Conservation (phyloP, 2,329 filamentous ascomycete genomes). For the Ceratocystis colombiana region DNA sequence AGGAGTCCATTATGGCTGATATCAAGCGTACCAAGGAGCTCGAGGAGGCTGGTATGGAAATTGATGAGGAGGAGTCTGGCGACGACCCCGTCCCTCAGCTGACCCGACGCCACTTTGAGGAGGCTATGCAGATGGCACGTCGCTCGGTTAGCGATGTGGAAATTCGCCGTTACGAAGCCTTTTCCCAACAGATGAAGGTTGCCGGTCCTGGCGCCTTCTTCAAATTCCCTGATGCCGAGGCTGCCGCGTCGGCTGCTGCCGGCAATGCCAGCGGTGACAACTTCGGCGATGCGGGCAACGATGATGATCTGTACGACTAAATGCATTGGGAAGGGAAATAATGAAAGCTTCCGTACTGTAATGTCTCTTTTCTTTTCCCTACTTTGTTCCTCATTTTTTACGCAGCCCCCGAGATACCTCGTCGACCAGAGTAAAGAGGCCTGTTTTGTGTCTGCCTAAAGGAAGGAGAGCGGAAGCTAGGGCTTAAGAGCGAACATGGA, state of each 20-base stretch:
- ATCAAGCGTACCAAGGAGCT: conserved; percentile 86
- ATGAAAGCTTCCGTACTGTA: conserved; percentile 4
- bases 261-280: conserved; percentile 46
- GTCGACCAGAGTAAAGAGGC: no score
- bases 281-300: conserved; percentile 80
- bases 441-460: neutral
- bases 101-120: conserved; percentile 94
- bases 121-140: conserved; percentile 92
- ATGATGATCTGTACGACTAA: conserved; percentile 85
- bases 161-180: conserved; percentile 96
- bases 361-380: neutral
- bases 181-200: conserved; percentile 99
- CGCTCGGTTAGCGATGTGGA: conserved; percentile 93
- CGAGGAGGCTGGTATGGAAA: conserved; percentile 68
- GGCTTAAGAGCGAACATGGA: conserved; percentile 17
- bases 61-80: conserved; percentile 61
- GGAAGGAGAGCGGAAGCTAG: neutral
- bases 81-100: conserved; percentile 95
- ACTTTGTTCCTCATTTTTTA: conserved; percentile 9
- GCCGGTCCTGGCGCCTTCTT: conserved; percentile 91
- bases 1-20: conserved; percentile 80
- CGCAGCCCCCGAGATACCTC: neutral
- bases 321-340: neutral
- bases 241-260: conserved; percentile 40
- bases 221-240: conserved; percentile 75